A percentile compares a stretch with the other conserved stretches of the same genome.
Conservation (phyloP, 352 stramenopile genomes). For the Pythium phragmitis region DNA sequence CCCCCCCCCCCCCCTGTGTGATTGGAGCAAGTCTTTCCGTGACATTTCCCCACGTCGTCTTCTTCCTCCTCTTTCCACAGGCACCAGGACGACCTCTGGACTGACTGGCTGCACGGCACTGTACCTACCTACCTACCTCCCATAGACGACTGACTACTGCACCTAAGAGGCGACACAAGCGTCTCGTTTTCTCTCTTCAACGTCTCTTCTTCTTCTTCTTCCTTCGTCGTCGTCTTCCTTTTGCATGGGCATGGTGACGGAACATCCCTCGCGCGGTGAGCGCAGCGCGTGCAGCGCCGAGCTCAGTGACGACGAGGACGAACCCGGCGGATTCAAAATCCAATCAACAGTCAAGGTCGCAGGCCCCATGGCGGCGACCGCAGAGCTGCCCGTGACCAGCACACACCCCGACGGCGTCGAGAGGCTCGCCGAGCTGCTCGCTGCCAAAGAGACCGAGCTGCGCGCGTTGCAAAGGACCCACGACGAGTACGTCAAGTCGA, state of each 20-base stretch:
- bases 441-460: constrained; percentile 38
- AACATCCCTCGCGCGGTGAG: constrained; percentile 1
- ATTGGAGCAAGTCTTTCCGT: not conserved
- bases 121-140: not conserved
- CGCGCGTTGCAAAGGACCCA: constrained; percentile 54
- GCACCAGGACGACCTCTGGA: not conserved
- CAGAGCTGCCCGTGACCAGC: not conserved
- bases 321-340: not conserved
- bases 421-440: constrained; percentile 25
- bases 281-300: not conserved
- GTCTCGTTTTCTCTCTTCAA: constrained; percentile 12
- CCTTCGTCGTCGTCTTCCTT: not conserved
- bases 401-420: not conserved
- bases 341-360: not conserved
- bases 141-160: no score
- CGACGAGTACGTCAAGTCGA: constrained; percentile 75
- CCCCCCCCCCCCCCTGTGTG: no score
- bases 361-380: not conserved
- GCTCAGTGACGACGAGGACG: not conserved
- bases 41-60: not conserved
- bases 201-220: constrained; percentile 6
- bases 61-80: not conserved
- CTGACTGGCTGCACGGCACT: not conserved
- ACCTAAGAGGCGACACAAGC: not conserved
- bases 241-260: not conserved